Evolutionary conservation across 2,329 filamentous ascomycete genomes (phyloP), one percentile per base, ranked within the genome.

Genomic region (Cladosporium sp.): DNA sequence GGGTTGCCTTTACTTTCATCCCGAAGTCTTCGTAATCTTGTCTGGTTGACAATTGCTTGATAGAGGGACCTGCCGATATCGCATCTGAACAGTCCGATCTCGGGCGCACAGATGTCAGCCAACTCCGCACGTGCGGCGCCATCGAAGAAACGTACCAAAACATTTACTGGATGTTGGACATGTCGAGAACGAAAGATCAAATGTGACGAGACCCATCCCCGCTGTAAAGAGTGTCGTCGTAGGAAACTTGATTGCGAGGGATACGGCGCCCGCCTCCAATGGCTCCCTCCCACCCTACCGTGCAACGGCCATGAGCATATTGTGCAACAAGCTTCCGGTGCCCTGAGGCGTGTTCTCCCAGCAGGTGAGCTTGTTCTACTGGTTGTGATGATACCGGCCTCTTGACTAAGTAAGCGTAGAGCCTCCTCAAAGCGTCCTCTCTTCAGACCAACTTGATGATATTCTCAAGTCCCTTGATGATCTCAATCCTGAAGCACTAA

Each of bases 91-190:
- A 9, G 22, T 27, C 22, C 22, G 22, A 27, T 5, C 22, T 27
- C 9, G 5, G 22, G 22, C 22, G 22, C 4, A 9, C 22, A 27
- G 22, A 34, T 34, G 32, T 34, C 32, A 13, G 12, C 32, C 6
- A 34, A 34, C 32, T 4, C 32, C 11, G 7, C 17, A 11, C 37
- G 3, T 11, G 37, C 18, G 8, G 8, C 8, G 20, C 32, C n/a
- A 15, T 20, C 5, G 24, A 24, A 47, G 18, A 47, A 47, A 27
- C 43, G 43, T 7, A 47, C 43, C n/a, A 47, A 47, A 22, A 47
- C 43, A 12, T 47, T 47, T 20, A 47, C 43, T 17, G 43, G 43
- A 12, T 47, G 43, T 11, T 47, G 43, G 43, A 47, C 43, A n/a
- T 47, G 43, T n/a, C 32, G 43, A 38, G 34, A 38, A n/a, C 32